Base-by-base conservation (phyloP, 116 monocot genomes). In the Iris pallida region DNA sequence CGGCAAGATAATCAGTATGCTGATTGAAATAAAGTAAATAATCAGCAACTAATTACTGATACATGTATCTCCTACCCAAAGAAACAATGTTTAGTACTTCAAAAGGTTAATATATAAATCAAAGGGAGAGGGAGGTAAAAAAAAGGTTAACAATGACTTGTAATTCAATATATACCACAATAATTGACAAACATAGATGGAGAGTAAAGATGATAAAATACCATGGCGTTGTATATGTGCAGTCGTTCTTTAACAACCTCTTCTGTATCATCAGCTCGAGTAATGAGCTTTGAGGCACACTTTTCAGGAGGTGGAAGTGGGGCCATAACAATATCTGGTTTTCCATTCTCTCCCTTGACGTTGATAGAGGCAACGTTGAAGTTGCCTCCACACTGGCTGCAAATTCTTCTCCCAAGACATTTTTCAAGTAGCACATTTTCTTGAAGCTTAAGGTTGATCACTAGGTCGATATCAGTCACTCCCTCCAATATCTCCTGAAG, bases 341-440 rank as follows among this genome's bases (percentile, higher is more conserved):
- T 75, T 5, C 89, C 92, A 82, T 96, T 79, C 69, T 91, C 86
- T 56, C 80, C 85, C 71, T 92, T 85, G 59, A 82, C 70, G 57
- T 85, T 76, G 49, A 96, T 96, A 12, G 57, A 59, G 11, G 95
- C 92, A 63, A 96, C 54, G 81, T 96, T 96, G 69, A 84, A 96
- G 71, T 92, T 96, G 18, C 86, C 86, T 58, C 92, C 89, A 63
- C 95, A 96, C 55, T 91, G 78, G 66, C 85, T 82, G 71, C 95
- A 96, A 40, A 96, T 91, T 65, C 95, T 83, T 80, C 95, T 86
- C 49, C 95, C 95, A 64, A 96, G 86, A 63, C 95, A 96, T 71
- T 96, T 96, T 52, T 80, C 80, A 44, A 96, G 59, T 40, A 96
- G 49, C 17, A 85, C 69, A 41, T 96, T 92, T 70, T 96, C 95